phyloP scores from a whole-genome alignment of 2,329 filamentous ascomycete genomes.

The Mycosphaerella sp. region DNA sequence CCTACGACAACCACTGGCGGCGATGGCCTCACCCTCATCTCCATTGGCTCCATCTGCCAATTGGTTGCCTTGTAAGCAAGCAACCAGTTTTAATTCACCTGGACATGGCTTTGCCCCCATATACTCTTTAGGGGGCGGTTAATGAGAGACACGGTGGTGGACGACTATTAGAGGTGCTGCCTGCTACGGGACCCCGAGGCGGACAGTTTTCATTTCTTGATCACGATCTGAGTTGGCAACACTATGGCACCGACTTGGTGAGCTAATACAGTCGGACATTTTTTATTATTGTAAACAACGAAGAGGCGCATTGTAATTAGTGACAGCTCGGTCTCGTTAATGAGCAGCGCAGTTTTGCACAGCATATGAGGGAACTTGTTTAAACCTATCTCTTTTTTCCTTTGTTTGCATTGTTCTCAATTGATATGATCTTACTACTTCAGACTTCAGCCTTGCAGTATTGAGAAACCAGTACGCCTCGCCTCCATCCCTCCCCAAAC shows the following conservation, averaged over 20 bases:
- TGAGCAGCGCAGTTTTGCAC: conserved; percentile 18
- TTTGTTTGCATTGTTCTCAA: not conserved
- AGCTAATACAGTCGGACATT: conserved; percentile 13
- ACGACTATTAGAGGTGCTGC: conserved; percentile 11
- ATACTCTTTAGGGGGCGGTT: not conserved
- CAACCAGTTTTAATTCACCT: not conserved
- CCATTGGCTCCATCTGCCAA: conserved; percentile 8
- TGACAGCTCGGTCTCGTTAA: conserved; percentile 16
- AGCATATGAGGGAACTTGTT: conserved; percentile 15
- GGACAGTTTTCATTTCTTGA: conserved; percentile 16
- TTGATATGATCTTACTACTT: too few species aligned
- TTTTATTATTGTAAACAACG: not conserved
- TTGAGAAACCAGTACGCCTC: too few species aligned
- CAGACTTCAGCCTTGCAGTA: too few species aligned
- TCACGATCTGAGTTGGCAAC: conserved; percentile 14
- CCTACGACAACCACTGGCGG: conserved; percentile 4
- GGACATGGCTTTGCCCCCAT: not conserved
- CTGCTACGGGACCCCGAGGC: conserved; percentile 15
- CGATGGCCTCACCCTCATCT: conserved; percentile 1
- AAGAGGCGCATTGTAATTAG: conserved; percentile 16
- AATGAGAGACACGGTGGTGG: conserved; percentile 10
- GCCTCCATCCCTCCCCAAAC: too few species aligned
- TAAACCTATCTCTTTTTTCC: not conserved
- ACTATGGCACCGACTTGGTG: conserved; percentile 6
- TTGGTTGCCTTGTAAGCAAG: conserved; percentile 10